These are phyloP conservation scores for Quercus robur DNA, from an alignment of 306 rosid species.

Conservation along the genomic window DNA sequence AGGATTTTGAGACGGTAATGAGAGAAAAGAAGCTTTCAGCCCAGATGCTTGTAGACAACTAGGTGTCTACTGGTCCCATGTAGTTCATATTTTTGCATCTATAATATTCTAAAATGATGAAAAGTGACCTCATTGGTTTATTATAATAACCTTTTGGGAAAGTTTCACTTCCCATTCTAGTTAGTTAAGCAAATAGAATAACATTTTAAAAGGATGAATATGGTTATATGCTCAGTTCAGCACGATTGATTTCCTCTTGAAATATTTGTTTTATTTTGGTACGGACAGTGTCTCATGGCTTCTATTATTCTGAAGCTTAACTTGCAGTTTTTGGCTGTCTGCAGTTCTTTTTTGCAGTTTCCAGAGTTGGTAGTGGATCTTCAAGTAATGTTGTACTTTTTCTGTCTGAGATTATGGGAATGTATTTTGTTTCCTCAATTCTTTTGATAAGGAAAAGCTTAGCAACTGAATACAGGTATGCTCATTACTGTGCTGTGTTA, in stretches of 20 bases:
- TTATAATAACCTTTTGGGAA: neutral
- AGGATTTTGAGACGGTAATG: neutral
- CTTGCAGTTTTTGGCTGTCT: conserved; percentile 8
- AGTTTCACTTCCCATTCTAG: neutral
- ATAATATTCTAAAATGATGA: neutral
- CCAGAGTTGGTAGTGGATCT: conserved; percentile 99
- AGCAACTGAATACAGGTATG: conserved; percentile 94
- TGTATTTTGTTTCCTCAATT: conserved; percentile 91
- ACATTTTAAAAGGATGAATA: neutral
- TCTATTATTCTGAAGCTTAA: conserved; percentile 16
- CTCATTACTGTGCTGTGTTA: conserved; percentile 5
- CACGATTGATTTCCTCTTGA: neutral
- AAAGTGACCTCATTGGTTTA: neutral
- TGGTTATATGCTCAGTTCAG: neutral
- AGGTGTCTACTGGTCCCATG: neutral
- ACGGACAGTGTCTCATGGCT: neutral
- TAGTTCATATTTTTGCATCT: neutral
- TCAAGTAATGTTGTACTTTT: conserved; percentile 96
- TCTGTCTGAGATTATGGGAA: conserved; percentile 97
- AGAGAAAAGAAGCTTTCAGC: neutral
- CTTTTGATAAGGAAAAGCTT: conserved; percentile 96
- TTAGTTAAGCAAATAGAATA: neutral
- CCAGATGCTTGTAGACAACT: neutral
- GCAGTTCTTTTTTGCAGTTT: conserved; percentile 98
- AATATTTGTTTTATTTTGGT: neutral